Evolutionary conservation across 176 grass and related monocot species (phyloP).

Genomic region (Carex littledalei): DNA sequence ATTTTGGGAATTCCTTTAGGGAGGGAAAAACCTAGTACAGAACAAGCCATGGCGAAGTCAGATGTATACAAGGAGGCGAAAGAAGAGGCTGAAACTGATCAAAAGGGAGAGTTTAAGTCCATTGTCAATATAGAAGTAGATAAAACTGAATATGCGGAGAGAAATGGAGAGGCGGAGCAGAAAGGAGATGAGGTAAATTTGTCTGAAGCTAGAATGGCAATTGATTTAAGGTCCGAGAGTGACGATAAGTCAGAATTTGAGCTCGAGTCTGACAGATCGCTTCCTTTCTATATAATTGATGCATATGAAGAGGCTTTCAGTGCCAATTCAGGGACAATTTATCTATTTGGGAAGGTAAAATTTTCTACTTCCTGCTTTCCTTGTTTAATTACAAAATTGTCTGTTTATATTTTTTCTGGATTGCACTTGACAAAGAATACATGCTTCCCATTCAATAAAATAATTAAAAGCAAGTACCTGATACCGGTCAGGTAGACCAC

Average conservation of each 20-base stretch:
- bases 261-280: conserved; percentile 47
- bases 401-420: neutral
- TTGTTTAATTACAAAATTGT: neutral
- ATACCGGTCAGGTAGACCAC: neutral
- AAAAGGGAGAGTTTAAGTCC: conserved; percentile 27
- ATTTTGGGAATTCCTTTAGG: conserved; percentile 20
- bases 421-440: neutral
- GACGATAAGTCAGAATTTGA: conserved; percentile 75
- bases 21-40: conserved; percentile 13
- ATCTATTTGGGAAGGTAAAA: conserved; percentile 93
- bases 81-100: conserved; percentile 42
- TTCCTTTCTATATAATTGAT: conserved; percentile 94
- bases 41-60: conserved; percentile 28
- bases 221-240: conserved; percentile 24
- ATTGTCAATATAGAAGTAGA: conserved; percentile 60
- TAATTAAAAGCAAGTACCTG: neutral
- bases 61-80: conserved; percentile 21
- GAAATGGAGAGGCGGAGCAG: conserved; percentile 36
- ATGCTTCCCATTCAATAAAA: neutral
- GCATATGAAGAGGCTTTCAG: conserved; percentile 88
- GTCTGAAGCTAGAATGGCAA: conserved; percentile 20
- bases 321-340: conserved; percentile 71
- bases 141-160: conserved; percentile 28
- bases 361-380: neutral
- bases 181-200: conserved; percentile 24